These are phyloP conservation scores for Pseudoperonospora humuli DNA, from an alignment of 352 stramenopile species.

Conservation along the genomic window DNA sequence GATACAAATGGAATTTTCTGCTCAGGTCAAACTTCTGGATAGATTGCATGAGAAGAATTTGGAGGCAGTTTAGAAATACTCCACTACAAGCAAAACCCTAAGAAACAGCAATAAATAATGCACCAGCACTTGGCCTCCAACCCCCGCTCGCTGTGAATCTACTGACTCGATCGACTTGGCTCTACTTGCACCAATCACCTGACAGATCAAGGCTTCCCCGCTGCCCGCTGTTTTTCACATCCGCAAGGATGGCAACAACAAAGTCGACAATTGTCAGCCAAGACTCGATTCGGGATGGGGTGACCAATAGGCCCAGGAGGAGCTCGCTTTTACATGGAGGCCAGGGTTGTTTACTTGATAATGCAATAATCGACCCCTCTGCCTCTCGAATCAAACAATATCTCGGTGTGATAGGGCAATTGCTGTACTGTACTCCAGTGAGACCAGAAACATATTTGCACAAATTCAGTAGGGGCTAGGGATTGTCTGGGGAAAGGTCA, in stretches of 20 bases:
- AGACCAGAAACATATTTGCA: constrained; percentile 8
- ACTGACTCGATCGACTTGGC: constrained; percentile 13
- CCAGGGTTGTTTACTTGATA: too few relatives aligned
- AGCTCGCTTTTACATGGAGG: constrained; percentile 19
- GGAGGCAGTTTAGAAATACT: too few relatives aligned
- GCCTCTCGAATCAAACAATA: too few relatives aligned
- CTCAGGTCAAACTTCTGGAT: too few relatives aligned
- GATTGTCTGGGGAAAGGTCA: constrained; percentile 17
- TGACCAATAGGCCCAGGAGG: constrained; percentile 14
- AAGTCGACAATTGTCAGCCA: constrained; percentile 13
- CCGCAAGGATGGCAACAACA: constrained; percentile 6
- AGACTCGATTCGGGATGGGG: constrained; percentile 19
- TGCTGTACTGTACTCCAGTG: too few relatives aligned
- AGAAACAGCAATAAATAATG: too few relatives aligned
- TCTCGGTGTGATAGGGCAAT: too few relatives aligned
- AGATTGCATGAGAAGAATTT: too few relatives aligned
- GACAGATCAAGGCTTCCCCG: constrained; percentile 1
- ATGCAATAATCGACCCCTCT: too few relatives aligned
- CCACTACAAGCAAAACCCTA: too few relatives aligned
- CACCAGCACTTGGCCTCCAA: too few relatives aligned
- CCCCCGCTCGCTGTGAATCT: constrained; percentile 1
- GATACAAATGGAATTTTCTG: too few relatives aligned
- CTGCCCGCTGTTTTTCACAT: constrained; percentile 18
- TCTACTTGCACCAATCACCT: constrained; percentile 6
- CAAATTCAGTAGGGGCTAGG: constrained; percentile 20